phyloP scores from a whole-genome alignment of 805 yeast species.

The Yamadazyma philogaea region DNA sequence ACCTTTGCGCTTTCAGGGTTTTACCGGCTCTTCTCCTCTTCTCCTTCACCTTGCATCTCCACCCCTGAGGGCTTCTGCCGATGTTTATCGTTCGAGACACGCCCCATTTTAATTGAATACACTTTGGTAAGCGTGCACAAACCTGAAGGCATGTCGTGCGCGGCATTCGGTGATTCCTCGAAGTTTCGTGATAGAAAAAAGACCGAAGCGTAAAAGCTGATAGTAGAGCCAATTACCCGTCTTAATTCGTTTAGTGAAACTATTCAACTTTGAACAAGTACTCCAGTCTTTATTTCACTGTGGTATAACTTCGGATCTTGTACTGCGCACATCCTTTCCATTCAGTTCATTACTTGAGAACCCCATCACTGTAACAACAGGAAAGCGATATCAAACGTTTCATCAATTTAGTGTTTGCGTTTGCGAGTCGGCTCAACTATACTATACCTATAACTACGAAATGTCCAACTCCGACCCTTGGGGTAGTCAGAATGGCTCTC shows the following conservation, averaged over 20 bases:
- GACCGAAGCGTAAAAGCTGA: constrained; percentile 3
- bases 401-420: background rate
- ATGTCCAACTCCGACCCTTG: constrained; percentile 45
- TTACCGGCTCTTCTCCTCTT: no score
- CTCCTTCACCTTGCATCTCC: no score
- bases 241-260: background rate
- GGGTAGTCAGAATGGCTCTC: constrained; percentile 41
- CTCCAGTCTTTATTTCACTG: no score
- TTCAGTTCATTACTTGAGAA: background rate
- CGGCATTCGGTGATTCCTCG: constrained; percentile 8
- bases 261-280: background rate
- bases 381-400: background rate
- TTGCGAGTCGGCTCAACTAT: background rate
- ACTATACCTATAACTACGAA: background rate
- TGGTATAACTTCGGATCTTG: no score
- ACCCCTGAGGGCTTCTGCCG: no score
- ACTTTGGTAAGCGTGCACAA: background rate
- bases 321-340: background rate
- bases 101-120: background rate
- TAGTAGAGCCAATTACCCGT: constrained; percentile 5
- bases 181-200: constrained; percentile 9
- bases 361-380: background rate
- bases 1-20: no score
- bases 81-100: no score
- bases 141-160: constrained; percentile 3